A percentile compares a stretch with the other conserved stretches of the same genome.
These are phyloP conservation scores for Hypoxylon sp. DNA, from an alignment of 2,329 filamentous ascomycete genomes.

Conservation along the genomic window DNA sequence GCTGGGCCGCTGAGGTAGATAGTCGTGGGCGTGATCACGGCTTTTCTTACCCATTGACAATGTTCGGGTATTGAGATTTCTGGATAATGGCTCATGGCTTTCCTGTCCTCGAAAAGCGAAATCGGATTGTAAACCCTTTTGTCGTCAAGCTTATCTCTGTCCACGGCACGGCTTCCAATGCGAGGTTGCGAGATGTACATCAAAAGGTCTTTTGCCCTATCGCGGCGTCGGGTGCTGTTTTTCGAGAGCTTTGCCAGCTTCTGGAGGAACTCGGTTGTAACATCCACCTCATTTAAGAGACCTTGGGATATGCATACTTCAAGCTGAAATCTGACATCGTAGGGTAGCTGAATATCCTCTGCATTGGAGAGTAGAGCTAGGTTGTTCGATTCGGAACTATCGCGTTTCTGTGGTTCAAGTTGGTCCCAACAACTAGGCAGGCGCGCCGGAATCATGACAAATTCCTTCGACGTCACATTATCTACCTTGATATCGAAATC, in stretches of 20 bases:
- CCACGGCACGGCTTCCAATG: constrained; percentile 9
- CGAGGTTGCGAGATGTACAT: constrained; percentile 76
- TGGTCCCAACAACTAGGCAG: constrained; percentile 59
- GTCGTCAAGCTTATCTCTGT: constrained; percentile 59
- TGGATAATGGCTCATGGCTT: constrained; percentile 63
- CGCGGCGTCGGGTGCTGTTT: constrained; percentile 43
- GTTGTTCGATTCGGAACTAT: constrained; percentile 40
- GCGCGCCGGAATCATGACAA: constrained; percentile 58
- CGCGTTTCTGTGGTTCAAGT: constrained; percentile 54
- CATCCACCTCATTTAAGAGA: constrained; percentile 80
- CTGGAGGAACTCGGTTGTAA: constrained; percentile 76
- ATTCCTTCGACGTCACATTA: constrained; percentile 54
- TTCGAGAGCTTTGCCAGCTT: constrained; percentile 66
- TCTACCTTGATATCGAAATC: constrained; percentile 80
- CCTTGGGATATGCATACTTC: constrained; percentile 92
- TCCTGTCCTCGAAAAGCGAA: constrained; percentile 74
- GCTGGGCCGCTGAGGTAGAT: constrained; percentile 83
- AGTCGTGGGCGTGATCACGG: constrained; percentile 85
- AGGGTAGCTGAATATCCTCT: constrained; percentile 68
- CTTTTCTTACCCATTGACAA: constrained; percentile 82
- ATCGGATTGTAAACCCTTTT: constrained; percentile 77
- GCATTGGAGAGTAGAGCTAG: constrained; percentile 55
- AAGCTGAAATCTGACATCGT: constrained; percentile 86
- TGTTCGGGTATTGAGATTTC: constrained; percentile 74
- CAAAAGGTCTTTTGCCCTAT: constrained; percentile 75